Evolutionary conservation across 441 rosid species (phyloP).

Genomic region (Jatropha podagrica): DNA sequence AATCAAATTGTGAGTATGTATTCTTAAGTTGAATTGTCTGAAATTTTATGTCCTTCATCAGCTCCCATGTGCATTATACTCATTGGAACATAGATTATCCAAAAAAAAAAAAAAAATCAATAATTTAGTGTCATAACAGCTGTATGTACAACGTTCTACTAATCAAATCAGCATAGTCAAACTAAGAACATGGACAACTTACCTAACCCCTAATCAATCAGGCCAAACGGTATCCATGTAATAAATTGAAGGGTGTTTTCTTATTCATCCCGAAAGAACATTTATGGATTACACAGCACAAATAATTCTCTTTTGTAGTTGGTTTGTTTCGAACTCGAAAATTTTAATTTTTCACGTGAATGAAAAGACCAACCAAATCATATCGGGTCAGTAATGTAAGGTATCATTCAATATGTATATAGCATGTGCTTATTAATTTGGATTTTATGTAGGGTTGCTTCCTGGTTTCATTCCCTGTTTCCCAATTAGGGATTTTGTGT

Average conservation of each 20-base stretch:
- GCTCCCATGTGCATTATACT: background rate
- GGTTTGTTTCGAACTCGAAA: no score
- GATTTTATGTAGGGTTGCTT: background rate
- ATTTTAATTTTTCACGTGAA: no score
- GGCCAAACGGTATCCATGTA: background rate
- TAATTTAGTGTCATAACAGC: background rate
- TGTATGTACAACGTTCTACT: background rate
- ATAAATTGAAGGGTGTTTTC: background rate
- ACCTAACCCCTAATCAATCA: background rate
- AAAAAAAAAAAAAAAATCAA: background rate
- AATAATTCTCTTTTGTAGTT: no score
- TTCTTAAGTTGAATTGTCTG: background rate
- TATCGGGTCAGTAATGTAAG: no score
- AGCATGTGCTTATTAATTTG: background rate
- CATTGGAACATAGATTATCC: no score
- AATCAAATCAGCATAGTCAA: conserved; percentile 6
- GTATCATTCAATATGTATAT: background rate
- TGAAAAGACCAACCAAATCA: no score
- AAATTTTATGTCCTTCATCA: background rate
- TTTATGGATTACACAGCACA: no score
- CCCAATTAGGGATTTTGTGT: background rate
- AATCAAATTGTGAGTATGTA: background rate
- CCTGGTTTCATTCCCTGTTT: background rate
- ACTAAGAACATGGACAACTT: conserved; percentile 3
- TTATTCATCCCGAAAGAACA: no score